A percentile compares a stretch with the other conserved stretches of the same genome.
These are phyloP conservation scores for Erodium maritimum DNA, from an alignment of 345 rosid genomes.

Conservation along the genomic window DNA sequence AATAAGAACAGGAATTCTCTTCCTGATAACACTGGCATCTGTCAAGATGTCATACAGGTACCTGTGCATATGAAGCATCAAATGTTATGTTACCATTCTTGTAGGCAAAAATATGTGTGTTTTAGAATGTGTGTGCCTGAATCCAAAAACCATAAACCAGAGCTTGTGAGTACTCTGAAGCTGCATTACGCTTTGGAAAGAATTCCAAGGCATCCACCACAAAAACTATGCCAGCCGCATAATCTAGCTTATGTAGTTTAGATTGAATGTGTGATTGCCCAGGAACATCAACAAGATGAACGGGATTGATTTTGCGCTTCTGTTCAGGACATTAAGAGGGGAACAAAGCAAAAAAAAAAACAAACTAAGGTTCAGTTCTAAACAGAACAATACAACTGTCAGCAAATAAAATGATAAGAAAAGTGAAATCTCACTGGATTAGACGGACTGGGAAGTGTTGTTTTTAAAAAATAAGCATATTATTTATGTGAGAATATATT, in stretches of 20 bases:
- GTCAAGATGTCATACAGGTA: slow-evolving; percentile 86
- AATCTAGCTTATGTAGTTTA: slow-evolving; percentile 73
- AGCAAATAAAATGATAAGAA: background rate
- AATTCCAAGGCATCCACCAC: slow-evolving; percentile 86
- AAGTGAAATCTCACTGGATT: background rate
- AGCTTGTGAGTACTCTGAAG: slow-evolving; percentile 56
- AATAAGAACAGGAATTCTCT: slow-evolving; percentile 63
- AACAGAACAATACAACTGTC: background rate
- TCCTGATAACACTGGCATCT: slow-evolving; percentile 56
- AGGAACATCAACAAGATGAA: slow-evolving; percentile 89
- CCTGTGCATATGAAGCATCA: slow-evolving; percentile 27
- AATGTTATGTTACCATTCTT: slow-evolving; percentile 4
- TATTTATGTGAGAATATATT: no score
- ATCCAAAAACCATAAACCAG: background rate
- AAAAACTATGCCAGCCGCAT: slow-evolving; percentile 79
- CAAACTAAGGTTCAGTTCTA: background rate
- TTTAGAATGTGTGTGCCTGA: background rate
- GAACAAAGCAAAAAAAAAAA: background rate
- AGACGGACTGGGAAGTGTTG: background rate
- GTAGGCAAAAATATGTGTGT: background rate
- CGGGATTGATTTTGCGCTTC: slow-evolving; percentile 64
- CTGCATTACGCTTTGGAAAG: slow-evolving; percentile 60
- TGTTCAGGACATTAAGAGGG: slow-evolving; percentile 15
- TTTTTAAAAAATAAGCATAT: background rate
- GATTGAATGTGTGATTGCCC: slow-evolving; percentile 85